Conservation (phyloP, 306 rosid genomes). For the Ormosia semicastrata region DNA sequence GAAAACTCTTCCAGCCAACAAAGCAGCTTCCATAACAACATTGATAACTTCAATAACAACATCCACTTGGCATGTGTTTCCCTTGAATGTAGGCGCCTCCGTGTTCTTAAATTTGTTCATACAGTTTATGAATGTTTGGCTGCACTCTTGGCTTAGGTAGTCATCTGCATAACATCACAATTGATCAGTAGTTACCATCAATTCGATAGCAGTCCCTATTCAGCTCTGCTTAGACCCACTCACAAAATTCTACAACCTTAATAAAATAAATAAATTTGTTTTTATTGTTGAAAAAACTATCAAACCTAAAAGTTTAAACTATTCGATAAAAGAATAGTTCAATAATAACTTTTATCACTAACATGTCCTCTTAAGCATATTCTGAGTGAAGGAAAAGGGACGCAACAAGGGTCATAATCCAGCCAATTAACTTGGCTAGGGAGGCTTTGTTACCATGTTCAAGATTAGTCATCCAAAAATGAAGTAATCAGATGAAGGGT, state of each 20-base stretch:
- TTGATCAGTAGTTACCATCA: background rate
- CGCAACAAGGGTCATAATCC: conserved; percentile 1
- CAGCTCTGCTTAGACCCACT: background rate
- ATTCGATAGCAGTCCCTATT: background rate
- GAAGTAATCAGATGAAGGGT: conserved; percentile 15
- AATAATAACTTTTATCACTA: background rate
- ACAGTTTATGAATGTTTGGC: conserved; percentile 70
- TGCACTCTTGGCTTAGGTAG: conserved; percentile 86
- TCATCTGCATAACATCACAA: conserved; percentile 63
- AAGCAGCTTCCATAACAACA: conserved; percentile 85
- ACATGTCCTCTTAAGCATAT: background rate
- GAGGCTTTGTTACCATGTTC: background rate
- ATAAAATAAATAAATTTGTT: background rate
- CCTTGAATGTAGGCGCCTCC: conserved; percentile 53
- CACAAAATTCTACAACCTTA: background rate
- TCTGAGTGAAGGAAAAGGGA: conserved; percentile 24
- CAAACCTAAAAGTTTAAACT: background rate
- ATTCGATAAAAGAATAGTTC: background rate
- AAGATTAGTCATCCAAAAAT: background rate
- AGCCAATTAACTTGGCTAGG: background rate
- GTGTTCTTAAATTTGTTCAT: conserved; percentile 60
- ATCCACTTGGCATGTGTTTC: conserved; percentile 60
- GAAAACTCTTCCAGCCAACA: conserved; percentile 78
- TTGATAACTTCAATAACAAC: conserved; percentile 70
- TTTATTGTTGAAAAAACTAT: background rate